These are phyloP conservation scores for Nemania abortiva DNA, from an alignment of 2,329 filamentous ascomycete species.

Conservation along the genomic window DNA sequence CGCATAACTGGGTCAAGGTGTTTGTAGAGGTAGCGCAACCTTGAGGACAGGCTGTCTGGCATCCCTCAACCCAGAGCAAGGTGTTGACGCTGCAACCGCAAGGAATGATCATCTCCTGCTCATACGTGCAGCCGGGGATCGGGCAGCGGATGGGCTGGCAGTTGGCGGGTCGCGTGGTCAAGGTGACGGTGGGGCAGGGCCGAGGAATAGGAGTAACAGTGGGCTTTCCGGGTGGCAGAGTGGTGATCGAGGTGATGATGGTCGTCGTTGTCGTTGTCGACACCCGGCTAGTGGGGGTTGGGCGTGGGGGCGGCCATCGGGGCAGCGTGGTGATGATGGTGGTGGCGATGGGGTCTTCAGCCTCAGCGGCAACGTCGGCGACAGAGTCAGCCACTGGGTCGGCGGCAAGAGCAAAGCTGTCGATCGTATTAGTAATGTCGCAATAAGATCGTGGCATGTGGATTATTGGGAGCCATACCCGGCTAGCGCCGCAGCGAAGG, in stretches of 20 bases:
- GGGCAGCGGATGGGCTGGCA: conserved; percentile 53
- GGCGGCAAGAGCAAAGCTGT: conserved; percentile 17
- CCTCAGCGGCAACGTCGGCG: not conserved
- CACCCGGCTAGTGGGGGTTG: conserved; percentile 9
- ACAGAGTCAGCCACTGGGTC: conserved; percentile 3
- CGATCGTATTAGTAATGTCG: not conserved
- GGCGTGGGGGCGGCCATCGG: conserved; percentile 13
- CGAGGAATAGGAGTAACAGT: conserved; percentile 36
- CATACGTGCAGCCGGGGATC: conserved; percentile 52
- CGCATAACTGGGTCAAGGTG: conserved; percentile 49
- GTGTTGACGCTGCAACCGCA: conserved; percentile 54
- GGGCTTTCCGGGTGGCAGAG: conserved; percentile 37
- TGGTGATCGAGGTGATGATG: conserved; percentile 47
- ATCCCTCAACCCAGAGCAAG: conserved; percentile 53
- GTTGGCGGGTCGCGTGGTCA: conserved; percentile 51
- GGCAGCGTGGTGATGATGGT: not conserved
- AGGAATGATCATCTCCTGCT: conserved; percentile 50
- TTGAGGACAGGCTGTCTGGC: conserved; percentile 51
- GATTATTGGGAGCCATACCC: conserved; percentile 36
- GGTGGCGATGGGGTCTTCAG: not conserved
- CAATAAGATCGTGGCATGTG: not conserved
- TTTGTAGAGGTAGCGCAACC: conserved; percentile 52
- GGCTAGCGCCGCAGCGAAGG: conserved; percentile 42
- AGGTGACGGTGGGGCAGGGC: conserved; percentile 52
- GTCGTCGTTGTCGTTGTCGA: conserved; percentile 23